Evolutionary conservation across 768 basidiomycete species (phyloP).

Genomic region (Leccinum obscurum): DNA sequence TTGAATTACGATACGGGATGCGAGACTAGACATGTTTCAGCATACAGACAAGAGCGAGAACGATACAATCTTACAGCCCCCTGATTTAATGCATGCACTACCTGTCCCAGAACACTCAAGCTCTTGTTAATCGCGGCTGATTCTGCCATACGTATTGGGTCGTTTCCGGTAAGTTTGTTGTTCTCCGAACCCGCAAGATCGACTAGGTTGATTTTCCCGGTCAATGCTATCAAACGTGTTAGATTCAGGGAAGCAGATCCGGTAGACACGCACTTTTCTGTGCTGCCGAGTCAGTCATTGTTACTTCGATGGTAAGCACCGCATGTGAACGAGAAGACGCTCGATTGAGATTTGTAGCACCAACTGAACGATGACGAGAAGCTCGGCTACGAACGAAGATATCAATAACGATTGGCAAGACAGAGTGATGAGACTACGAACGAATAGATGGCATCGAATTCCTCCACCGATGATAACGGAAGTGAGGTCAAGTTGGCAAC

Average conservation of each 20-base stretch:
- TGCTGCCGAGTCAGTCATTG: slow-evolving; percentile 50
- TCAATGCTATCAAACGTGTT: slow-evolving; percentile 46
- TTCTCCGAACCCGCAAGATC: slow-evolving; percentile 93
- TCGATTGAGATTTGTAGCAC: slow-evolving; percentile 82
- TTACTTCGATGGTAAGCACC: slow-evolving; percentile 72
- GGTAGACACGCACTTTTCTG: slow-evolving; percentile 49
- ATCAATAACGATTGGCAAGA: background rate
- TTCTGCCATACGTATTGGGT: slow-evolving; percentile 84
- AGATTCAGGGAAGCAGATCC: background rate
- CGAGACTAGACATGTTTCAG: slow-evolving; percentile 49
- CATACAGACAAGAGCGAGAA: background rate
- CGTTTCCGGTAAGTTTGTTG: slow-evolving; percentile 89
- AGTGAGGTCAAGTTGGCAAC: slow-evolving; percentile 50
- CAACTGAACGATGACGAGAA: slow-evolving; percentile 76
- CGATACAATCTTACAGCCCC: slow-evolving; percentile 48
- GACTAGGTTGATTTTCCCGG: slow-evolving; percentile 82
- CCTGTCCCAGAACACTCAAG: slow-evolving; percentile 82
- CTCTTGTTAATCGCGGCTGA: slow-evolving; percentile 90
- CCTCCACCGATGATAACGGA: slow-evolving; percentile 41
- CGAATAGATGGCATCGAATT: slow-evolving; percentile 50
- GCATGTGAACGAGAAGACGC: slow-evolving; percentile 90
- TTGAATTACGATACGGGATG: slow-evolving; percentile 89
- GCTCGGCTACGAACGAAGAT: slow-evolving; percentile 48
- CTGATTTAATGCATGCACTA: slow-evolving; percentile 80
- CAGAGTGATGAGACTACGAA: slow-evolving; percentile 28